Evolutionary conservation across 2,329 filamentous ascomycete genomes (phyloP).

Genomic region (Fonsecaea pedrosoi): DNA sequence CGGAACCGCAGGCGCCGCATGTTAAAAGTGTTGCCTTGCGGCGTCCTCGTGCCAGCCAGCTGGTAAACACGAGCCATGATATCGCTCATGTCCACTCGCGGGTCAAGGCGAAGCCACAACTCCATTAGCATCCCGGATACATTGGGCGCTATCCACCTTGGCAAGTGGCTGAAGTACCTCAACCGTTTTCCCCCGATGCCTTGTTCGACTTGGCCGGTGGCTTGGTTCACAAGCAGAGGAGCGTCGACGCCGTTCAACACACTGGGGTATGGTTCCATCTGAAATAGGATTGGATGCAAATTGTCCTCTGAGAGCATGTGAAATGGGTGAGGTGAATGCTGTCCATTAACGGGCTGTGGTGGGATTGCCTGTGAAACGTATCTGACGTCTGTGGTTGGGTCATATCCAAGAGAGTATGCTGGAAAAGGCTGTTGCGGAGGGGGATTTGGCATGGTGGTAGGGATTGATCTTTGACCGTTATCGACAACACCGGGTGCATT

Average conservation of each 20-base stretch:
- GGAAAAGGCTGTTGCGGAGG: constrained; percentile 24
- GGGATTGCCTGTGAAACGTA: constrained; percentile 8
- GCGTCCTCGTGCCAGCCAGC: background rate
- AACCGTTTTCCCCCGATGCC: constrained; percentile 18
- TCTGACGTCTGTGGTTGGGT: background rate
- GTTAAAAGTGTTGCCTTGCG: constrained; percentile 21
- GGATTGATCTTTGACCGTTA: background rate
- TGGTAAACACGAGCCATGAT: constrained; percentile 32
- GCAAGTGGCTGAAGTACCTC: constrained; percentile 34
- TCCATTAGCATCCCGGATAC: constrained; percentile 33
- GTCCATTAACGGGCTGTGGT: constrained; percentile 15
- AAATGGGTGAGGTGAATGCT: constrained; percentile 27
- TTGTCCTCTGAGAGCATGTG: constrained; percentile 20
- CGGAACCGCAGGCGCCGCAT: constrained; percentile 31
- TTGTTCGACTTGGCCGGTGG: constrained; percentile 16
- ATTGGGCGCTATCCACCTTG: constrained; percentile 30
- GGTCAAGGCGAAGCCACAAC: constrained; percentile 34
- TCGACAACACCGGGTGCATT: constrained; percentile 17
- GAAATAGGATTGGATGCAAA: constrained; percentile 34
- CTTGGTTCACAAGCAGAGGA: constrained; percentile 21
- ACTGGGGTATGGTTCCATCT: constrained; percentile 25
- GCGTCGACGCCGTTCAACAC: constrained; percentile 10
- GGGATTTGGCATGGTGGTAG: constrained; percentile 11
- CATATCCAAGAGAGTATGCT: constrained; percentile 27
- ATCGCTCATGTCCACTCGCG: constrained; percentile 30